phyloP scores from a whole-genome alignment of 1,284 basidiomycete species.

The Wolfiporia cocos region DNA sequence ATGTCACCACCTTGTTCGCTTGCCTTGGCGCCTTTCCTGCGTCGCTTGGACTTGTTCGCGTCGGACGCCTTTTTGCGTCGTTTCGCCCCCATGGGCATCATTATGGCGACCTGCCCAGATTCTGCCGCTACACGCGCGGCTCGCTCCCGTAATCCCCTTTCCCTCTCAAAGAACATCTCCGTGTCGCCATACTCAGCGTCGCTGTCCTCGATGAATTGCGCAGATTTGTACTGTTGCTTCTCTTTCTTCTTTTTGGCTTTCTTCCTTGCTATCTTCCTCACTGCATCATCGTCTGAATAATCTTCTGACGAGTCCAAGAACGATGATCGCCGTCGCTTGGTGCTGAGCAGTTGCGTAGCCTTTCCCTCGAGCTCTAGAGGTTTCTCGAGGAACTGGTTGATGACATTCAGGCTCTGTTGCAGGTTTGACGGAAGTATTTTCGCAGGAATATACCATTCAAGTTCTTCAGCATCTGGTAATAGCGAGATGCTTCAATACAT shows the following conservation, averaged over 20 bases:
- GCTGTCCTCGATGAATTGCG: conserved; percentile 87
- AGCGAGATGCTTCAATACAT: background rate
- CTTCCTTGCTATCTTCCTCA: conserved; percentile 42
- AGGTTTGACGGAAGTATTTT: conserved; percentile 58
- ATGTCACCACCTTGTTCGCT: conserved; percentile 2
- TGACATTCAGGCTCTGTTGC: conserved; percentile 58
- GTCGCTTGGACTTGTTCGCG: conserved; percentile 20
- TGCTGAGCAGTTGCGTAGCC: conserved; percentile 59
- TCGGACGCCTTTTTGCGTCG: conserved; percentile 43
- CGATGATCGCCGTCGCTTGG: conserved; percentile 46
- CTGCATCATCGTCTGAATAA: conserved; percentile 39
- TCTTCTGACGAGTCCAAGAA: conserved; percentile 38
- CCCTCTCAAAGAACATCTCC: conserved; percentile 75
- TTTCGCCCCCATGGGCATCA: conserved; percentile 65
- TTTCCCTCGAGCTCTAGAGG: conserved; percentile 75
- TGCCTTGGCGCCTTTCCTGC: conserved; percentile 14
- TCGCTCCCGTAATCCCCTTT: conserved; percentile 49
- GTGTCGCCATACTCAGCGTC: conserved; percentile 76
- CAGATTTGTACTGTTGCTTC: conserved; percentile 75
- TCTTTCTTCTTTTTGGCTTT: conserved; percentile 58
- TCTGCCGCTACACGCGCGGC: conserved; percentile 42
- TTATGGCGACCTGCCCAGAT: conserved; percentile 41
- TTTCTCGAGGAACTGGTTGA: conserved; percentile 69
- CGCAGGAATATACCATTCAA: conserved; percentile 78
- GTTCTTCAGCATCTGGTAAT: conserved; percentile 58